Evolutionary conservation across 306 rosid species (phyloP).

Genomic region (Cyclanthera cordifolia): DNA sequence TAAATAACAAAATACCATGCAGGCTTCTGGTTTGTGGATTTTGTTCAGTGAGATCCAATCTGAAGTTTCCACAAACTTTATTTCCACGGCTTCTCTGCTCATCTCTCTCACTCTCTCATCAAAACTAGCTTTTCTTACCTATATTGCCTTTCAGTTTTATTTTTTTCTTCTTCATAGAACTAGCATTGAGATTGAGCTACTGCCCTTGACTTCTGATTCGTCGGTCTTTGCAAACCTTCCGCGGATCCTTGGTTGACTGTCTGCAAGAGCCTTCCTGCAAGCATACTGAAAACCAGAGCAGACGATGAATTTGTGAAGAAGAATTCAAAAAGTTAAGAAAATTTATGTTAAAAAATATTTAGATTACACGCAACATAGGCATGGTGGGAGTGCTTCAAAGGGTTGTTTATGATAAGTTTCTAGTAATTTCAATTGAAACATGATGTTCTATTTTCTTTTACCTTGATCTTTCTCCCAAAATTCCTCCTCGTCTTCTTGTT

Average conservation of each 20-base stretch:
- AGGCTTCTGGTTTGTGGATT: constrained; percentile 6
- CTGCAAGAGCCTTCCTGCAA: constrained; percentile 98
- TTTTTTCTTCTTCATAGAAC: constrained; percentile 12
- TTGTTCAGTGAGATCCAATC: not conserved
- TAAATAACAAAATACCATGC: constrained; percentile 4
- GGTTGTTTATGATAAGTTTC: not conserved
- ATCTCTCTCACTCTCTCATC: not conserved
- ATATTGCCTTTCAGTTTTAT: constrained; percentile 21
- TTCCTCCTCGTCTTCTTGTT: constrained; percentile 82
- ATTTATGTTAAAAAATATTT: not conserved
- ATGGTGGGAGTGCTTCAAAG: not conserved
- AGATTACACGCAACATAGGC: not conserved
- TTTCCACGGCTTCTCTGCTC: constrained; percentile 18
- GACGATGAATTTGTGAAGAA: not conserved
- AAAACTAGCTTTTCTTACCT: constrained; percentile 8
- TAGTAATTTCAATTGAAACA: not conserved
- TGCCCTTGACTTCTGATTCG: constrained; percentile 51
- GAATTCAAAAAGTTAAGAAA: not conserved
- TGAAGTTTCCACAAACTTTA: constrained; percentile 12
- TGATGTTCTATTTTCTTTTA: constrained; percentile 11
- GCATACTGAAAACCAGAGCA: constrained; percentile 55
- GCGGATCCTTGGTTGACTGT: constrained; percentile 92
- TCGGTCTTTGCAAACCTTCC: constrained; percentile 95
- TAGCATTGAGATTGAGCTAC: constrained; percentile 21
- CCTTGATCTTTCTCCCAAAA: constrained; percentile 98